These are phyloP conservation scores for Amphicarpaea edgeworthii DNA, from an alignment of 306 rosid species.

Conservation along the genomic window DNA sequence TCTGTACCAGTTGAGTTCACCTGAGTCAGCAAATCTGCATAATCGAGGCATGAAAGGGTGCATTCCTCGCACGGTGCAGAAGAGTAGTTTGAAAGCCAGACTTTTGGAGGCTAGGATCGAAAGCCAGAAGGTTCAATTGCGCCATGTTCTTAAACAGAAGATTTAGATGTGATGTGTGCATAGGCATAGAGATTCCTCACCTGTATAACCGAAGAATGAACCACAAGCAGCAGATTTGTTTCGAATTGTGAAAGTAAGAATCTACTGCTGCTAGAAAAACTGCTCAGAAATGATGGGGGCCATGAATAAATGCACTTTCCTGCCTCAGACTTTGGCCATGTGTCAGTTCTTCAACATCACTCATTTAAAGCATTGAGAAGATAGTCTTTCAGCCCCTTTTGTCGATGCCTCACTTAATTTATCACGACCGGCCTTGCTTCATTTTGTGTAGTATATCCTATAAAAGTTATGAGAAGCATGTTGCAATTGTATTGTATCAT, in stretches of 20 bases:
- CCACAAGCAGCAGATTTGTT: conserved; percentile 44
- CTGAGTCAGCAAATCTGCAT: conserved; percentile 63
- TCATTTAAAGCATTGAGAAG: conserved; percentile 31
- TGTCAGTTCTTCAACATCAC: conserved; percentile 47
- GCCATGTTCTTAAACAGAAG: conserved; percentile 92
- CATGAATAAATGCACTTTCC: conserved; percentile 50
- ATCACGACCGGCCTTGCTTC: conserved; percentile 44
- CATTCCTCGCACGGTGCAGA: conserved; percentile 73
- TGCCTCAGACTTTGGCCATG: conserved; percentile 42
- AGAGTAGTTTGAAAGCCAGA: conserved; percentile 85
- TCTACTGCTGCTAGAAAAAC: conserved; percentile 45
- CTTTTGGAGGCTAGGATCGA: conserved; percentile 93
- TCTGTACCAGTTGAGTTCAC: conserved; percentile 74
- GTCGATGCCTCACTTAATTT: conserved; percentile 36
- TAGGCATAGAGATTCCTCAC: conserved; percentile 44
- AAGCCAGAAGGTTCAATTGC: conserved; percentile 80
- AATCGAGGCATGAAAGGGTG: conserved; percentile 80
- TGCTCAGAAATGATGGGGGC: conserved; percentile 47
- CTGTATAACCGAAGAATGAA: conserved; percentile 35
- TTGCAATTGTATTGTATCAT: conserved; percentile 46
- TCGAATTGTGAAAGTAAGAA: conserved; percentile 36
- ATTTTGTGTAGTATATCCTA: conserved; percentile 46
- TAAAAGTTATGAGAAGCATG: conserved; percentile 50
- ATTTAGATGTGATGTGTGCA: conserved; percentile 56
- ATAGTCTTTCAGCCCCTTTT: conserved; percentile 30